These are phyloP conservation scores for Penicillium sp. DNA, from an alignment of 2,329 filamentous ascomycete genomes.

Conservation along the genomic window DNA sequence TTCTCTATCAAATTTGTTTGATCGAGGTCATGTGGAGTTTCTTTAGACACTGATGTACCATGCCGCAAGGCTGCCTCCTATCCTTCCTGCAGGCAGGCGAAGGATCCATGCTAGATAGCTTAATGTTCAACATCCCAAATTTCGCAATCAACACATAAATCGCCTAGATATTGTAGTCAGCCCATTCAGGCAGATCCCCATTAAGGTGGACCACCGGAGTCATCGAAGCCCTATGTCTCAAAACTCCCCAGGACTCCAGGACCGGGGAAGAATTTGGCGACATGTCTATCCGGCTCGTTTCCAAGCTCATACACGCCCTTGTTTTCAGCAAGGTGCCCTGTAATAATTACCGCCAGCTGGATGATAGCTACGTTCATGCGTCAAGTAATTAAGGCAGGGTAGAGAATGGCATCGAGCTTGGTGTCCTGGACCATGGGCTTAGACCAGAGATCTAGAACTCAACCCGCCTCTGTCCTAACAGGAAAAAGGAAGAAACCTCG, in stretches of 20 bases:
- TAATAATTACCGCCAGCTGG: too few relatives aligned
- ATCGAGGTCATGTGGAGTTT: not conserved
- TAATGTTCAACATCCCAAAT: too few relatives aligned
- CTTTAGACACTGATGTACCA: not conserved
- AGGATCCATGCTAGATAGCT: not conserved
- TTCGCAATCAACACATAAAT: too few relatives aligned
- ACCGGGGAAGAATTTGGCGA: not conserved
- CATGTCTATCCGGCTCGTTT: not conserved
- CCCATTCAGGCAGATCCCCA: too few relatives aligned
- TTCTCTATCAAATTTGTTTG: not conserved
- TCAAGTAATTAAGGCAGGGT: not conserved
- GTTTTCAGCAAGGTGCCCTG: too few relatives aligned
- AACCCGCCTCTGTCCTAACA: not conserved
- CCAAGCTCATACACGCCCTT: too few relatives aligned
- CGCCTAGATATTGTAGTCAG: too few relatives aligned
- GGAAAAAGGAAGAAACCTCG: not conserved
- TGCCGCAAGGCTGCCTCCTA: not conserved
- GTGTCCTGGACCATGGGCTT: not conserved
- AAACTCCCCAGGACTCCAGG: not conserved
- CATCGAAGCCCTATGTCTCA: not conserved
- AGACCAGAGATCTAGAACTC: not conserved
- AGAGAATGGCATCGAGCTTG: not conserved
- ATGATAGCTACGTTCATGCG: too few relatives aligned
- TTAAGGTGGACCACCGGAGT: not conserved
- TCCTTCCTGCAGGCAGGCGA: too few relatives aligned